These are phyloP conservation scores for Aspergillus clavatus DNA, from an alignment of 2,329 filamentous ascomycete genomes.

Conservation along the genomic window DNA sequence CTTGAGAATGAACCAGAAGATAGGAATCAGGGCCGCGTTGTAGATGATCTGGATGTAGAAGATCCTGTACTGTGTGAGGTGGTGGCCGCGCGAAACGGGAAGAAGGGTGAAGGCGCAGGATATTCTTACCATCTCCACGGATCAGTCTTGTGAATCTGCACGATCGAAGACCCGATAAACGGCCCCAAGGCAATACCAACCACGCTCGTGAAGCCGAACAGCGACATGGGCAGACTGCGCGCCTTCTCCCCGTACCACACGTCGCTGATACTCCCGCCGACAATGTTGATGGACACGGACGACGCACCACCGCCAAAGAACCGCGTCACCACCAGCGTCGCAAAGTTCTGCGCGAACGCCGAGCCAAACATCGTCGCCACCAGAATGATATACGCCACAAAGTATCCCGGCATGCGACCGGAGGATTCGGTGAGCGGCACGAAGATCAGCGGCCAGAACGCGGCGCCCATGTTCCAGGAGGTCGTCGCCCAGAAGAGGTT, in stretches of 20 bases:
- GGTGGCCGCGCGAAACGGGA: too few relatives aligned
- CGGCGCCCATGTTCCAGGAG: constrained; percentile 30
- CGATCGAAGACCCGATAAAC: constrained; percentile 39
- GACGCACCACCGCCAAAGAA: constrained; percentile 44
- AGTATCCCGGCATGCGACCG: too few relatives aligned
- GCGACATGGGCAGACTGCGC: constrained; percentile 36
- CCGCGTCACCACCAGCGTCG: constrained; percentile 41
- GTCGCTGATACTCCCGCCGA: constrained; percentile 27
- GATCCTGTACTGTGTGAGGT: too few relatives aligned
- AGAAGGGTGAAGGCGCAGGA: too few relatives aligned
- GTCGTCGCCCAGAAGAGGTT: constrained; percentile 32
- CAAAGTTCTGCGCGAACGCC: constrained; percentile 43
- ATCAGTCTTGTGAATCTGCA: constrained; percentile 15
- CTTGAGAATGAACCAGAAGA: constrained; percentile 39
- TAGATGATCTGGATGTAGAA: constrained; percentile 44
- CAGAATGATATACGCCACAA: constrained; percentile 34
- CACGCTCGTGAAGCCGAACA: constrained; percentile 41
- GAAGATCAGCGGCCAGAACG: constrained; percentile 24
- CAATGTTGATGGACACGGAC: constrained; percentile 36
- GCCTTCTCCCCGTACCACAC: constrained; percentile 29
- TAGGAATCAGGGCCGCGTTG: constrained; percentile 38
- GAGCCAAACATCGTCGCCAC: constrained; percentile 41
- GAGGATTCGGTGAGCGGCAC: constrained; percentile 37
- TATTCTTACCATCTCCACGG: constrained; percentile 35
- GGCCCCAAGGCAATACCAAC: constrained; percentile 43